phyloP scores from a whole-genome alignment of 495 filamentous ascomycete species.

The Tuber indicum region DNA sequence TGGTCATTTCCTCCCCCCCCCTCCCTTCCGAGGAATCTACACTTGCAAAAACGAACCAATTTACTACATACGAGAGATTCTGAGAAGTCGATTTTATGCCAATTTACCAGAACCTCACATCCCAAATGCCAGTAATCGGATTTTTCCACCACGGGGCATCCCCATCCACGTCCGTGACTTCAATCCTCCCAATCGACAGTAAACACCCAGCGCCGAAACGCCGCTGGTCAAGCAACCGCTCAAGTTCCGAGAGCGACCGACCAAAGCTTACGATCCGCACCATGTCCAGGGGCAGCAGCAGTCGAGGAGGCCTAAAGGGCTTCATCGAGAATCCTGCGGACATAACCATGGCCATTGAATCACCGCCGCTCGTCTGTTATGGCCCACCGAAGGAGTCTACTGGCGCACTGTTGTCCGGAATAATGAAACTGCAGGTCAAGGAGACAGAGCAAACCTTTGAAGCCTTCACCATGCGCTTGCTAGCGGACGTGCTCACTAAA shows the following conservation, averaged over 20 bases:
- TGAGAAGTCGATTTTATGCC: conserved; percentile 24
- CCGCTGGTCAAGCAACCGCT: conserved; percentile 24
- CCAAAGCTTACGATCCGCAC: conserved; percentile 21
- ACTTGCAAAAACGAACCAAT: not conserved
- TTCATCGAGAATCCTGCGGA: conserved; percentile 8
- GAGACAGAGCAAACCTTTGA: conserved; percentile 56
- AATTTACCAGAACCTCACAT: conserved; percentile 32
- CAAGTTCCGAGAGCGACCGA: conserved; percentile 23
- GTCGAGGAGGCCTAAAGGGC: conserved; percentile 10
- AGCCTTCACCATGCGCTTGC: conserved; percentile 61
- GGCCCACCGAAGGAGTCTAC: conserved; percentile 66
- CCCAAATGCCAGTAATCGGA: conserved; percentile 11
- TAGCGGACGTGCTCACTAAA: conserved; percentile 62
- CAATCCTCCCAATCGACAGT: conserved; percentile 19
- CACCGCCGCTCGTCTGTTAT: conserved; percentile 80
- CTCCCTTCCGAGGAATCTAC: not conserved
- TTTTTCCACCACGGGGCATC: conserved; percentile 1
- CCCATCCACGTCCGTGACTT: conserved; percentile 24
- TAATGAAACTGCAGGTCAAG: conserved; percentile 63
- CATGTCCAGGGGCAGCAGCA: conserved; percentile 13
- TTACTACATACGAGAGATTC: not conserved
- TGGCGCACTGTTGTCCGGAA: conserved; percentile 82
- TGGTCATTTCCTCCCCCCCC: not conserved
- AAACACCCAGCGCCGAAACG: conserved; percentile 22
- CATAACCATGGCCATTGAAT: conserved; percentile 67